These are phyloP conservation scores for Tetrapyrgos nigripes DNA, from an alignment of 1,284 basidiomycete genomes.

Conservation along the genomic window DNA sequence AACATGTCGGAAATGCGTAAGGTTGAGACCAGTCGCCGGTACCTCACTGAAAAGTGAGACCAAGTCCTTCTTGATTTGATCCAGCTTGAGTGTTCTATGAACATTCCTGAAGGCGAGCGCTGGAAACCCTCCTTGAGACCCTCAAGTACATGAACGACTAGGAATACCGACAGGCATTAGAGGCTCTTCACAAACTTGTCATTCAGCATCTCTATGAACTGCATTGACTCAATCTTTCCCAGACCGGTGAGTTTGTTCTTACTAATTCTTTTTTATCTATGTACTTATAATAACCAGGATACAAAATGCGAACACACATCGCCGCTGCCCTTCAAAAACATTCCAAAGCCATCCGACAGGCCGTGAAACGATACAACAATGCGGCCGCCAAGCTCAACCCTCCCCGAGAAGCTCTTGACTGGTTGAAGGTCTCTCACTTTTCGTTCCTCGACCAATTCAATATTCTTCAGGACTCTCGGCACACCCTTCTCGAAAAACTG, in stretches of 20 bases:
- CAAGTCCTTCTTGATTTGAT: conserved; percentile 1
- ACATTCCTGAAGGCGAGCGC: conserved; percentile 1
- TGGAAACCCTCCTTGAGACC: conserved; percentile 16
- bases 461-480: conserved; percentile 35
- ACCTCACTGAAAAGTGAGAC: background rate
- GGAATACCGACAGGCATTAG: conserved; percentile 23
- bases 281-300: conserved; percentile 21
- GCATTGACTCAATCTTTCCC: too few relatives aligned
- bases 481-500: conserved; percentile 30
- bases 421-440: too few relatives aligned
- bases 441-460: too few relatives aligned
- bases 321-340: conserved; percentile 26
- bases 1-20: background rate
- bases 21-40: conserved; percentile 2
- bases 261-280: background rate
- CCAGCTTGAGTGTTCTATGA: conserved; percentile 18
- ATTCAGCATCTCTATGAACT: conserved; percentile 31
- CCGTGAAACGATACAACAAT: conserved; percentile 33
- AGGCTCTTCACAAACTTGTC: conserved; percentile 26
- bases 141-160: conserved; percentile 10
- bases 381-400: conserved; percentile 25
- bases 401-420: conserved; percentile 29
- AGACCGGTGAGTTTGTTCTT: background rate
- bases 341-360: conserved; percentile 30
- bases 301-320: conserved; percentile 34